phyloP scores from a whole-genome alignment of 345 rosid genomes.

The Eucalyptus pauciflora region DNA sequence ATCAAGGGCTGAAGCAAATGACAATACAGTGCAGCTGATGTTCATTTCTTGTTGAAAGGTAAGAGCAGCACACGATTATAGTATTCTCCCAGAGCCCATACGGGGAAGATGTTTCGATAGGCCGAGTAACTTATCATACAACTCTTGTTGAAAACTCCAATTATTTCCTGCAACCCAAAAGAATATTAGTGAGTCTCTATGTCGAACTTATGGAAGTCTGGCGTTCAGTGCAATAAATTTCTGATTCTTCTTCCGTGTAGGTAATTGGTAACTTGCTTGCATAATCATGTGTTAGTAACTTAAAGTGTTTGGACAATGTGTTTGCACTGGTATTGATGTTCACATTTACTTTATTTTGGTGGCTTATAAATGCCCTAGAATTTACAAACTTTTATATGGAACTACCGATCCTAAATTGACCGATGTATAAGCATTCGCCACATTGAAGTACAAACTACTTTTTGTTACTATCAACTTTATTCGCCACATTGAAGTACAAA shows the following conservation, averaged over 20 bases:
- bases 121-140: slow-evolving; percentile 60
- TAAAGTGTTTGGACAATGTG: not conserved
- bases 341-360: not conserved
- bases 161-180: slow-evolving; percentile 30
- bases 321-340: too few species aligned
- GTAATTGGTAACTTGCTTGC: not conserved
- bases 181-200: not conserved
- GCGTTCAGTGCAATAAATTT: not conserved
- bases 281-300: not conserved
- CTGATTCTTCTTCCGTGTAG: not conserved
- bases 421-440: not conserved
- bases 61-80: slow-evolving; percentile 7
- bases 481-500: not conserved
- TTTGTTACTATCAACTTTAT: not conserved
- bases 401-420: not conserved
- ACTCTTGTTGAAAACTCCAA: slow-evolving; percentile 54
- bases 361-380: too few species aligned
- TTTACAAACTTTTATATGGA: not conserved
- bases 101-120: slow-evolving; percentile 46
- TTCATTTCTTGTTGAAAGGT: not conserved
- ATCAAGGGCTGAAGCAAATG: not conserved
- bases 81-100: slow-evolving; percentile 67
- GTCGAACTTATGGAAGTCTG: not conserved
- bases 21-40: not conserved
- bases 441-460: not conserved